These are phyloP conservation scores for Brettanomyces naardenensis DNA, from an alignment of 805 yeast genomes.

Conservation along the genomic window DNA sequence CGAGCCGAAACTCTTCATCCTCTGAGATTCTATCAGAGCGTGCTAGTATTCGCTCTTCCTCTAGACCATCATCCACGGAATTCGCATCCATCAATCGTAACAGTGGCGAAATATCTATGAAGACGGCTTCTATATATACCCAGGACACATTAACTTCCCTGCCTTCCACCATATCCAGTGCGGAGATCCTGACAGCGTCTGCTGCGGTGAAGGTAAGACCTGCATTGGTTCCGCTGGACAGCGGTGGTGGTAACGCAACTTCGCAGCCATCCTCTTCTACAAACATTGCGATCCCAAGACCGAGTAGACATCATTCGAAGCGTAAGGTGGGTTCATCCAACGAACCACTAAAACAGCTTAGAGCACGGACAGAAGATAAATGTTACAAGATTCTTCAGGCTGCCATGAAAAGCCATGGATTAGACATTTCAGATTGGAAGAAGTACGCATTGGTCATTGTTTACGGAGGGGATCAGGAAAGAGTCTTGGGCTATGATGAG, in stretches of 20 bases:
- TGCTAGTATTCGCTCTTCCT: neutral
- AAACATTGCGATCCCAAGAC: neutral
- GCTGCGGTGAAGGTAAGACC: neutral
- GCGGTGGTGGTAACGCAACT: neutral
- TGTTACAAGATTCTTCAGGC: constrained; percentile 81
- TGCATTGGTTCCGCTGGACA: neutral
- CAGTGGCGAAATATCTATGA: neutral
- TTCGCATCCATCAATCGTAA: neutral
- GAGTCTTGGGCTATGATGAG: constrained; percentile 76
- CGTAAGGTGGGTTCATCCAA: neutral
- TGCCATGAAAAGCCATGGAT: constrained; percentile 79
- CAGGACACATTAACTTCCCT: neutral
- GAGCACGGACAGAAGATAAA: constrained; percentile 87
- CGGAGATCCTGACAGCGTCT: neutral
- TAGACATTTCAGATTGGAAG: constrained; percentile 75
- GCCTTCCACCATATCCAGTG: neutral
- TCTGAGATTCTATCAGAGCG: neutral
- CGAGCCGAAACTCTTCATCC: neutral
- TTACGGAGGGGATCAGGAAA: constrained; percentile 86
- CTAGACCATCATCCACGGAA: neutral
- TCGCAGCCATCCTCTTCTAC: neutral
- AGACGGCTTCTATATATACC: neutral
- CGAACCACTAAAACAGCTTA: constrained; percentile 75
- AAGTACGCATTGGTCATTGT: constrained; percentile 84
- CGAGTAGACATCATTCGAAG: neutral